Base-by-base conservation (phyloP, 305 asterid genomes). In the Ilex paraguariensis region DNA sequence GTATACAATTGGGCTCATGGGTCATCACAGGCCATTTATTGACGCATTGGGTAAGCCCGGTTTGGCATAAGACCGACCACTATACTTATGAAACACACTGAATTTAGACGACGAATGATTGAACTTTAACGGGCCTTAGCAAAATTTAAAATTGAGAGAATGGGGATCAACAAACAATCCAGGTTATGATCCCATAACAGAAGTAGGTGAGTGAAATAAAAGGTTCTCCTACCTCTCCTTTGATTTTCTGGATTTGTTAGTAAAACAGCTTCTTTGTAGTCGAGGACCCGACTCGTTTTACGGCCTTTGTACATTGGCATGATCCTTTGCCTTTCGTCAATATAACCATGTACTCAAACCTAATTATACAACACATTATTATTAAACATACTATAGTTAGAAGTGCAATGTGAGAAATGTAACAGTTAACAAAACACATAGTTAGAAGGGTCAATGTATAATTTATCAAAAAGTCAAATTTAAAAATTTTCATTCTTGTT, bases 271-370 rank as follows among this genome's bases (percentile, higher is more conserved):
- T 87, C 96, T 67, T 12, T 57, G 67, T 76, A 87, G 39, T 66
- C 83, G 15, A 87, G 93, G 14, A 0, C 59, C 5, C 45, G 68
- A 1, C 93, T 93, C 3, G 0, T 31, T n/a, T 17, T 1, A 12
- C 87, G 74, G 70, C 85, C 96, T 1, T n/a, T 5, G 7, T 64
- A 67, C 10, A 85, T 73, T n/a, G 95, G 92, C 95, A 87, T 84
- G 15, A 74, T 13, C 49, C 79, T 73, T 69, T 84, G 92, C 46
- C 51, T 75, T 31, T 79, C 68, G 49, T 84, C 2, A 90, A 79
- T 60, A 84, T 67, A 21, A 82, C 95, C 92, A 84, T 84, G 80
- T 85, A 80, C 63, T 64, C 68, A 48, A 88, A 84, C 83, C 91
- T 84, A 67, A 21, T n/a, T 36, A 36, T 36, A 36, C 4, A 36